phyloP scores from a whole-genome alignment of 805 yeast species.

The Candida xyloterini region DNA sequence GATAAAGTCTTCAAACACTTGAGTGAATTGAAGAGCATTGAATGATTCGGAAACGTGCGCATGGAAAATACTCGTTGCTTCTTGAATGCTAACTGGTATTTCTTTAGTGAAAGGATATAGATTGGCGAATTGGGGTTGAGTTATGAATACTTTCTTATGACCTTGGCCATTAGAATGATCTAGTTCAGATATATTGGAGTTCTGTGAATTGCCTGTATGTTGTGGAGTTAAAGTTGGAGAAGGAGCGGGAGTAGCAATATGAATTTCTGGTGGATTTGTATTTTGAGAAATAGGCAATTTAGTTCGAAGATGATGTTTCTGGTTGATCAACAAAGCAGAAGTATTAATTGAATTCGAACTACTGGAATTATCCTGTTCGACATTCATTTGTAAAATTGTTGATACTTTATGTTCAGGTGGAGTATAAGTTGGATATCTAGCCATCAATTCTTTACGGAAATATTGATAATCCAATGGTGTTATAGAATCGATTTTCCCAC shows the following conservation, averaged over 20 bases:
- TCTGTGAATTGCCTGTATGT: slow-evolving; percentile 30
- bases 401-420: slow-evolving; percentile 52
- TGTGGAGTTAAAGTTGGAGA: slow-evolving; percentile 67
- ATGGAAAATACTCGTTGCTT: slow-evolving; percentile 69
- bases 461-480: slow-evolving; percentile 85
- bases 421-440: slow-evolving; percentile 70
- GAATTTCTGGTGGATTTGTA: slow-evolving; percentile 40
- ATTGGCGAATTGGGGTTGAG: slow-evolving; percentile 34
- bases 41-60: slow-evolving; percentile 63
- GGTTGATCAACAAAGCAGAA: slow-evolving; percentile 31
- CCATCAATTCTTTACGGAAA: slow-evolving; percentile 67
- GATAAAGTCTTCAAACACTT: slow-evolving; percentile 68
- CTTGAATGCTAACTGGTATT: slow-evolving; percentile 73
- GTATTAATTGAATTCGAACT: slow-evolving; percentile 25
- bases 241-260: slow-evolving; percentile 85
- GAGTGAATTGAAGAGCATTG: slow-evolving; percentile 67
- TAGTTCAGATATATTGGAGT: slow-evolving; percentile 27
- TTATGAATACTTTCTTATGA: slow-evolving; percentile 32
- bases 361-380: slow-evolving; percentile 17
- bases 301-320: slow-evolving; percentile 31
- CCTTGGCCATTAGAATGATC: slow-evolving; percentile 32
- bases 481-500: slow-evolving; percentile 35
- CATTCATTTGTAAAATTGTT: slow-evolving; percentile 37
- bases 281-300: slow-evolving; percentile 35
- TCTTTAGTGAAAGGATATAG: slow-evolving; percentile 30